Conservation (phyloP, 1,139 yeast genomes). For the Meyerozyma guilliermondii region DNA sequence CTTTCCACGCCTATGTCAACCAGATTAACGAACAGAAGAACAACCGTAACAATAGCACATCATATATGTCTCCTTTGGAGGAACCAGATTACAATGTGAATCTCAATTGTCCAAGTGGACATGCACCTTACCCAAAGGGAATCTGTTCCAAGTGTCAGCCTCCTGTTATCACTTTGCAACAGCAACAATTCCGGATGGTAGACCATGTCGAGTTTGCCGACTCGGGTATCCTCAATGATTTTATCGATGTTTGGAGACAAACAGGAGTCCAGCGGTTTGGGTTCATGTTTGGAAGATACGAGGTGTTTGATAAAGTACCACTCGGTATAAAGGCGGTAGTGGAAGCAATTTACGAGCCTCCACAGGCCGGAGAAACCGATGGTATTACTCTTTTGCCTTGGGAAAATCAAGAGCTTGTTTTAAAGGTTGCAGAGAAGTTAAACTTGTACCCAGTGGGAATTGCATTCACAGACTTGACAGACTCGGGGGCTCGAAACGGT, state of each 20-base stretch:
- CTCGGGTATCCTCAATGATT: conserved; percentile 66
- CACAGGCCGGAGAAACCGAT: conserved; percentile 82
- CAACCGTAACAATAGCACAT: conserved; percentile 49
- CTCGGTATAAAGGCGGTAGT: conserved; percentile 92
- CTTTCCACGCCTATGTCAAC: conserved; percentile 79
- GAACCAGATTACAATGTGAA: conserved; percentile 67
- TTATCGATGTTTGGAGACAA: conserved; percentile 87
- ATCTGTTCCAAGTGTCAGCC: conserved; percentile 98
- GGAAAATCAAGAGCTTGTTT: conserved; percentile 47
- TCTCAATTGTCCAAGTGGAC: conserved; percentile 69
- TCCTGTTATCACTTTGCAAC: conserved; percentile 86
- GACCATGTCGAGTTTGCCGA: conserved; percentile 92
- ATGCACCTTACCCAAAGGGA: conserved; percentile 89
- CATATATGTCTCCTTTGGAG: conserved; percentile 75
- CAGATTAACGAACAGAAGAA: conserved; percentile 68
- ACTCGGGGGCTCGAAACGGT: conserved; percentile 83
- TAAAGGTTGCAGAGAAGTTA: conserved; percentile 51
- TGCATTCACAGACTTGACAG: conserved; percentile 85
- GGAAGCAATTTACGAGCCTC: conserved; percentile 90
- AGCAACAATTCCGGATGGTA: conserved; percentile 89
- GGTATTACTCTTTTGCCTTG: conserved; percentile 67
- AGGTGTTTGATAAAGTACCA: conserved; percentile 75
- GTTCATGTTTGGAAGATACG: conserved; percentile 76
- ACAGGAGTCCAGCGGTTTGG: conserved; percentile 89
- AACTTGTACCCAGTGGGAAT: conserved; percentile 77